phyloP scores from a whole-genome alignment of 495 filamentous ascomycete genomes.

The Talaromyces thailandensis region DNA sequence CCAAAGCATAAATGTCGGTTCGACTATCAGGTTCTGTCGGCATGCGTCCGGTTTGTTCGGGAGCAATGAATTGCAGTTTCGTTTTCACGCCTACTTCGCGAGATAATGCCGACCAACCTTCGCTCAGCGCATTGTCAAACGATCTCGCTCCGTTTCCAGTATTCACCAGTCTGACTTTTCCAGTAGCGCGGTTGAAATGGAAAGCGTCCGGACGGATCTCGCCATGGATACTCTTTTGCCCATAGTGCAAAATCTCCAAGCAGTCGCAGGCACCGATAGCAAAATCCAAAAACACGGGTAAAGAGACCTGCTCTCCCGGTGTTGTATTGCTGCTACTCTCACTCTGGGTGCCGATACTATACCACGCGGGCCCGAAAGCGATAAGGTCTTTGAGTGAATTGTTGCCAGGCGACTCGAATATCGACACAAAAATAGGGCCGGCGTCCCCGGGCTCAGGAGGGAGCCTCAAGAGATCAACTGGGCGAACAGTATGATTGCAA shows the following conservation, averaged over 20 bases:
- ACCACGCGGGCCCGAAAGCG: conserved; percentile 69
- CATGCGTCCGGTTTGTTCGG: conserved; percentile 86
- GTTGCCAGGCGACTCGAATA: conserved; percentile 68
- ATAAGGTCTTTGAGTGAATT: conserved; percentile 64
- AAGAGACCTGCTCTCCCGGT: conserved; percentile 51
- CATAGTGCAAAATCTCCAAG: conserved; percentile 78
- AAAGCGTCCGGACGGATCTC: conserved; percentile 85
- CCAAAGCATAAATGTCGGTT: conserved; percentile 85
- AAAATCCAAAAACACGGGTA: conserved; percentile 75
- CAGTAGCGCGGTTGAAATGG: conserved; percentile 61
- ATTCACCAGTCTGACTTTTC: conserved; percentile 67
- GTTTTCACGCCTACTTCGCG: conserved; percentile 72
- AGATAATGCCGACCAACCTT: conserved; percentile 73
- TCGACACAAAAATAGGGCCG: conserved; percentile 57
- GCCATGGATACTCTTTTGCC: conserved; percentile 72
- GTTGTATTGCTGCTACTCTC: conserved; percentile 38
- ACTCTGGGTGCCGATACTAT: conserved; percentile 41
- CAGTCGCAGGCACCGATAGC: conserved; percentile 80
- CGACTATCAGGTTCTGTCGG: conserved; percentile 80
- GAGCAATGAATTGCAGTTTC: conserved; percentile 80
- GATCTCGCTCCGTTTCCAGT: conserved; percentile 76
- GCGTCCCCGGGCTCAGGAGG: conserved; percentile 54
- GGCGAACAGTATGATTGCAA: conserved; percentile 62
- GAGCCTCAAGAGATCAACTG: conserved; percentile 63
- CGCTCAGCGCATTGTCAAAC: conserved; percentile 80